These are phyloP conservation scores for Leccinum disarticulatum DNA, from an alignment of 768 basidiomycete species.

Conservation along the genomic window DNA sequence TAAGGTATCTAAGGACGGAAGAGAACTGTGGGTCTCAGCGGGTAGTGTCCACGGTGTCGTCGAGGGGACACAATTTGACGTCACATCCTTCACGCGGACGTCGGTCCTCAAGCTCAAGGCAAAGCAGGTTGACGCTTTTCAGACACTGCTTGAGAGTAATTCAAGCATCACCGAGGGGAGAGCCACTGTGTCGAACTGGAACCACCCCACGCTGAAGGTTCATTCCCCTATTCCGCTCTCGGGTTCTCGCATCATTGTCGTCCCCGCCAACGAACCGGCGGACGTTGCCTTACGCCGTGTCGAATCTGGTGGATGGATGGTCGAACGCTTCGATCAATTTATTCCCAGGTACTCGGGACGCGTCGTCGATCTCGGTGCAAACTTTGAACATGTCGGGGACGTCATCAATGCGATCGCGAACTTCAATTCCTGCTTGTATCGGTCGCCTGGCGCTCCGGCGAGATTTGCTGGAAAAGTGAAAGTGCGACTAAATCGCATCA, in stretches of 20 bases:
- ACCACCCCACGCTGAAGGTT: slow-evolving; percentile 8
- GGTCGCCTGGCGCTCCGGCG: slow-evolving; percentile 8
- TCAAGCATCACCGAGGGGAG: slow-evolving; percentile 3
- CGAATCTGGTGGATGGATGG: slow-evolving; percentile 6
- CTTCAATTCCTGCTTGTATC: slow-evolving; percentile 23
- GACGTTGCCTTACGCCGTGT: slow-evolving; percentile 6
- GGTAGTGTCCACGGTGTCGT: slow-evolving; percentile 20
- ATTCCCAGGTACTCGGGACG: slow-evolving; percentile 9
- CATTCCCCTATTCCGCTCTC: slow-evolving; percentile 4
- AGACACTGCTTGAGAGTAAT: slow-evolving; percentile 13
- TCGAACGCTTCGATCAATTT: slow-evolving; percentile 18
- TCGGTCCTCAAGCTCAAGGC: slow-evolving; percentile 17
- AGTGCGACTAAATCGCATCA: slow-evolving; percentile 13
- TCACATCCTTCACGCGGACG: slow-evolving; percentile 1
- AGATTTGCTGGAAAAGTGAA: slow-evolving; percentile 14
- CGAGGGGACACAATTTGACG: slow-evolving; percentile 15
- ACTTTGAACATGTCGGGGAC: background rate
- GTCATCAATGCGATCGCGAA: slow-evolving; percentile 18
- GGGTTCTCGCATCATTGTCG: slow-evolving; percentile 6
- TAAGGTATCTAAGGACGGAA: slow-evolving; percentile 10
- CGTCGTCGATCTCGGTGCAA: slow-evolving; percentile 6
- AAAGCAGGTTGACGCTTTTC: slow-evolving; percentile 14
- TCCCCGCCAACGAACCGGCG: slow-evolving; percentile 10
- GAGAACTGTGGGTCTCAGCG: slow-evolving; percentile 13
- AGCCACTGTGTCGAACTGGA: slow-evolving; percentile 15